Evolutionary conservation across 495 filamentous ascomycete genomes (phyloP).

Genomic region (Aspergillus saccharolyticus): DNA sequence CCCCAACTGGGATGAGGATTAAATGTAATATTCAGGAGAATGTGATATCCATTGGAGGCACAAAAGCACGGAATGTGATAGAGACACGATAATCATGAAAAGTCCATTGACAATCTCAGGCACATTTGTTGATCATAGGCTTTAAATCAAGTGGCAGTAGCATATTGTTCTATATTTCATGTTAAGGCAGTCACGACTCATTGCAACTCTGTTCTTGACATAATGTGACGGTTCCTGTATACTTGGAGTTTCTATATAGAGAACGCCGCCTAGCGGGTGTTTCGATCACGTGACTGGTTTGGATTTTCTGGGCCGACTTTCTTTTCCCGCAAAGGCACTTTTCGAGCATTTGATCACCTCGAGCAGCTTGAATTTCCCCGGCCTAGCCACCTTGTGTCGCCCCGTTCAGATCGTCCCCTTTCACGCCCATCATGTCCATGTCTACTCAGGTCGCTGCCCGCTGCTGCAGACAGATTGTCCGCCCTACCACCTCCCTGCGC

Average conservation of each 20-base stretch:
- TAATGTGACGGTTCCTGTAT: not conserved
- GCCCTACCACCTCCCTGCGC: slow-evolving; percentile 42
- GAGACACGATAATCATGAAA: slow-evolving; percentile 22
- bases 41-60: not conserved
- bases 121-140: slow-evolving; percentile 1
- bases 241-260: not conserved
- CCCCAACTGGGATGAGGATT: slow-evolving; percentile 98
- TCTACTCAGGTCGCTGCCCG: slow-evolving; percentile 40
- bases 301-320: slow-evolving; percentile 39
- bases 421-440: slow-evolving; percentile 37
- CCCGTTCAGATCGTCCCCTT: slow-evolving; percentile 3
- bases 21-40: slow-evolving; percentile 20
- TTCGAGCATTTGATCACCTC: slow-evolving; percentile 14
- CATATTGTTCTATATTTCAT: not conserved
- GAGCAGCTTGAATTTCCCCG: slow-evolving; percentile 13
- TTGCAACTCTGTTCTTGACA: not conserved
- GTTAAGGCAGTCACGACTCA: no score
- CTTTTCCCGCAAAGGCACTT: slow-evolving; percentile 23
- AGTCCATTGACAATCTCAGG: slow-evolving; percentile 1
- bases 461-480: slow-evolving; percentile 44
- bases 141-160: not conserved
- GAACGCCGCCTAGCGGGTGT: not conserved
- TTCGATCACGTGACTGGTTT: slow-evolving; percentile 29
- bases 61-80: slow-evolving; percentile 16
- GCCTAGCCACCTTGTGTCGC: slow-evolving; percentile 7